Evolutionary conservation across 225 moss, liverwort and hornwort species (phyloP).

Genomic region (Bryoerythrophyllum caledonicum): DNA sequence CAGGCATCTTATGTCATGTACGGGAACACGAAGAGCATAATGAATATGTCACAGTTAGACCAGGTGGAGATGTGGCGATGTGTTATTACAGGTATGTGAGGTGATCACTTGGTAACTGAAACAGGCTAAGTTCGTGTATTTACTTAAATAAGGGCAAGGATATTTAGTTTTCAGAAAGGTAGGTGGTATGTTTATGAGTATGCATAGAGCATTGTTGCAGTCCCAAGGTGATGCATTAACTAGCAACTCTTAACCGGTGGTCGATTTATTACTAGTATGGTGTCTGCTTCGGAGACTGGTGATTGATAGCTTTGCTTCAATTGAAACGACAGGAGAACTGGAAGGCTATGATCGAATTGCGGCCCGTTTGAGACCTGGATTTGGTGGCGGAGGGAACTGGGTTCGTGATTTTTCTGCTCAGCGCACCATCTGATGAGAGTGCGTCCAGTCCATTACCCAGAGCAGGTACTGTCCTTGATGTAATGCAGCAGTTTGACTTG

Average conservation of each 20-base stretch:
- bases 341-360: slow-evolving; percentile 90
- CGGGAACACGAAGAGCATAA: slow-evolving; percentile 93
- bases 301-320: slow-evolving; percentile 10
- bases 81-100: slow-evolving; percentile 75
- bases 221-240: slow-evolving; percentile 7
- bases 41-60: slow-evolving; percentile 95
- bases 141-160: neutral
- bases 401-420: slow-evolving; percentile 55
- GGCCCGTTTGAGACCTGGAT: slow-evolving; percentile 76
- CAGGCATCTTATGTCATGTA: slow-evolving; percentile 98
- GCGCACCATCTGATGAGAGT: slow-evolving; percentile 45
- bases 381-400: slow-evolving; percentile 67
- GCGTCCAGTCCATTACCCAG: slow-evolving; percentile 33
- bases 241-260: slow-evolving; percentile 9
- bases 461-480: slow-evolving; percentile 43
- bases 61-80: slow-evolving; percentile 97
- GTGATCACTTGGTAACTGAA: slow-evolving; percentile 4
- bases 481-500: slow-evolving; percentile 7
- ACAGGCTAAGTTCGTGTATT: neutral
- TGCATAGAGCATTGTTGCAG: slow-evolving; percentile 7
- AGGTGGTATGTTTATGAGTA: neutral
- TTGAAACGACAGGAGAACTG: slow-evolving; percentile 63
- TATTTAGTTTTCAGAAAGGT: slow-evolving; percentile 17
- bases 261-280: slow-evolving; percentile 15
- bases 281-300: slow-evolving; percentile 6